phyloP scores from a whole-genome alignment of 2,329 filamentous ascomycete genomes.

The Hirsutella minnesotensis region DNA sequence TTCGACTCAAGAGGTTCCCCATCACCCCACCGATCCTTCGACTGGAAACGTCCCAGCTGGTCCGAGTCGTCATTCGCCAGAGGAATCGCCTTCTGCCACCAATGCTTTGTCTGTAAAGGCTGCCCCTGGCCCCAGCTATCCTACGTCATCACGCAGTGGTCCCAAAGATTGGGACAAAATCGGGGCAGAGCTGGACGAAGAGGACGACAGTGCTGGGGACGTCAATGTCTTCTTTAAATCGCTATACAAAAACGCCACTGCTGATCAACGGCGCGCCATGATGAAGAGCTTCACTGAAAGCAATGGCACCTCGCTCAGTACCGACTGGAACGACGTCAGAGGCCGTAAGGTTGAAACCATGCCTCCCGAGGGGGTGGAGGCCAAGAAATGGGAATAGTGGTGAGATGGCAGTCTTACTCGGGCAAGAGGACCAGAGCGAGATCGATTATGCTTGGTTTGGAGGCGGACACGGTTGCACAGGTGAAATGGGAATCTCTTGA shows the following conservation, averaged over 20 bases:
- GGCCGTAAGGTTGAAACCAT: slow-evolving; percentile 57
- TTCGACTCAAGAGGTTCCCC: no score
- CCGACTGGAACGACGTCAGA: slow-evolving; percentile 78
- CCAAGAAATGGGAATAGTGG: slow-evolving; percentile 51
- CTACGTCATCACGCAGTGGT: slow-evolving; percentile 72
- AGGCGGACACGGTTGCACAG: no score
- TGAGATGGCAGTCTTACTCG: no score
- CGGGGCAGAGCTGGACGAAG: slow-evolving; percentile 40
- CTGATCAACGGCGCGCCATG: slow-evolving; percentile 84
- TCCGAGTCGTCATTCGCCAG: no score
- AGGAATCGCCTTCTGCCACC: no score
- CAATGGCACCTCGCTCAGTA: slow-evolving; percentile 84
- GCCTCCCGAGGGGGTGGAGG: slow-evolving; percentile 67
- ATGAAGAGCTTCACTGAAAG: slow-evolving; percentile 95
- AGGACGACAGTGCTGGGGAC: slow-evolving; percentile 44
- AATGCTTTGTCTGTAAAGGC: no score
- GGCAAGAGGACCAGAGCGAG: no score
- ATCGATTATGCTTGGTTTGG: no score
- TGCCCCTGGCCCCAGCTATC: slow-evolving; percentile 49
- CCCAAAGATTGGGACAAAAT: slow-evolving; percentile 90
- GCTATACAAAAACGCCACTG: slow-evolving; percentile 64
- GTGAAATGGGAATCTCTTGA: no score
- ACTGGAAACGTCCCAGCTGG: no score
- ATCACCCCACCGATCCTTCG: no score
- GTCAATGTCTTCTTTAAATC: slow-evolving; percentile 84